Evolutionary conservation across 129 eudicot genomes (phyloP).

Genomic region (Gnaphalium uliginosum): DNA sequence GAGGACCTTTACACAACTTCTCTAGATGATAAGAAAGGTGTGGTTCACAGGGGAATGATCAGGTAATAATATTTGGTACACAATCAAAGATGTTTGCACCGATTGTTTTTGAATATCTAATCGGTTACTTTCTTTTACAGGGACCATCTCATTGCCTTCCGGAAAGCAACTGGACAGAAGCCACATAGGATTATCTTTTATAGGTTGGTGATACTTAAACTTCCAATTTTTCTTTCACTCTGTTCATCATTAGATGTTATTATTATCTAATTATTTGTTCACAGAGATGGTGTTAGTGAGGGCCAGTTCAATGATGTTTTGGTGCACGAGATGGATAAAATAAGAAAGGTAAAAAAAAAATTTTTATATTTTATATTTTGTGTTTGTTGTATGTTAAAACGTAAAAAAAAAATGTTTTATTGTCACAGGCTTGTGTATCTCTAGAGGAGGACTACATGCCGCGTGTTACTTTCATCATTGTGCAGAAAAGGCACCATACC

Average conservation of each 20-base stretch:
- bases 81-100: not conserved
- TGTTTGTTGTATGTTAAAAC: not conserved
- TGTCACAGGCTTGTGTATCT: constrained; percentile 65
- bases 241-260: not conserved
- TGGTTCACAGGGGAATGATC: constrained; percentile 60
- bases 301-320: constrained; percentile 73
- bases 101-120: not conserved
- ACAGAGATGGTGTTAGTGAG: constrained; percentile 93
- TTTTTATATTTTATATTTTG: too few relatives aligned
- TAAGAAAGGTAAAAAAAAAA: constrained; percentile 65
- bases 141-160: constrained; percentile 48
- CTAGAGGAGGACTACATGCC: constrained; percentile 53
- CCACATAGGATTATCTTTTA: constrained; percentile 68
- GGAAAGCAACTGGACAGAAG: constrained; percentile 22
- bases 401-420: not conserved
- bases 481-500: constrained; percentile 85
- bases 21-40: constrained; percentile 40
- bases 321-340: constrained; percentile 61
- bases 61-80: constrained; percentile 34
- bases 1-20: constrained; percentile 46
- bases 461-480: constrained; percentile 62
- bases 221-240: not conserved
- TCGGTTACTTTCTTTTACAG: constrained; percentile 27
- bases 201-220: constrained; percentile 37
- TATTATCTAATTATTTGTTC: not conserved